phyloP scores from a whole-genome alignment of 2,329 filamentous ascomycete species.

The Fusarium zealandicum region DNA sequence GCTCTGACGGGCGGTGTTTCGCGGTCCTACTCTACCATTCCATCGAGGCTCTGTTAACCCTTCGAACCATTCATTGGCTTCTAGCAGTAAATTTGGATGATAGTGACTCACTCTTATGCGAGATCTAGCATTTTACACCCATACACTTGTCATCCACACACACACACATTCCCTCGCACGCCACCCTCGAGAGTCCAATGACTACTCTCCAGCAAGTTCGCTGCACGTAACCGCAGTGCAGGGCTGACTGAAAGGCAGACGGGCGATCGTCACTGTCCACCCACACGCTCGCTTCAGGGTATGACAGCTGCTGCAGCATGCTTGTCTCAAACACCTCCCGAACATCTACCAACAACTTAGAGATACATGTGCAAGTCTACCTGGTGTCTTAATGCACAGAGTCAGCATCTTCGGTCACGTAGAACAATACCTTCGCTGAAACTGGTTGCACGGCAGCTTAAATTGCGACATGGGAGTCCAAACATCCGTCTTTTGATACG shows the following conservation, averaged over 20 bases:
- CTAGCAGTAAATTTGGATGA: conserved; percentile 3
- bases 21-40: conserved; percentile 4
- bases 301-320: conserved; percentile 5
- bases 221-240: conserved; percentile 26
- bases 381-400: neutral
- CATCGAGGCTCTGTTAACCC: conserved; percentile 23
- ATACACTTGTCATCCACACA: neutral
- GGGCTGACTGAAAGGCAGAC: conserved; percentile 19
- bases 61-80: neutral
- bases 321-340: conserved; percentile 5
- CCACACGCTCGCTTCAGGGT: conserved; percentile 1
- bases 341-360: neutral
- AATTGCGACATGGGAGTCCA: conserved; percentile 15
- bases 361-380: conserved; percentile 6
- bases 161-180: neutral
- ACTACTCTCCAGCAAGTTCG: neutral
- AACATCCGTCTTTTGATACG: conserved; percentile 28
- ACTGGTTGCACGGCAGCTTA: conserved; percentile 8
- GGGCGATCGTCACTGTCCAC: conserved; percentile 1
- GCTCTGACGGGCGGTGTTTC: conserved; percentile 1
- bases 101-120: conserved; percentile 24
- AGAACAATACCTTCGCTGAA: neutral
- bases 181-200: conserved; percentile 2
- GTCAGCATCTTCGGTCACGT: conserved; percentile 20
- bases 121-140: conserved; percentile 12